phyloP scores from a whole-genome alignment of 257 asterid genomes.

The Rehmannia glutinosa region DNA sequence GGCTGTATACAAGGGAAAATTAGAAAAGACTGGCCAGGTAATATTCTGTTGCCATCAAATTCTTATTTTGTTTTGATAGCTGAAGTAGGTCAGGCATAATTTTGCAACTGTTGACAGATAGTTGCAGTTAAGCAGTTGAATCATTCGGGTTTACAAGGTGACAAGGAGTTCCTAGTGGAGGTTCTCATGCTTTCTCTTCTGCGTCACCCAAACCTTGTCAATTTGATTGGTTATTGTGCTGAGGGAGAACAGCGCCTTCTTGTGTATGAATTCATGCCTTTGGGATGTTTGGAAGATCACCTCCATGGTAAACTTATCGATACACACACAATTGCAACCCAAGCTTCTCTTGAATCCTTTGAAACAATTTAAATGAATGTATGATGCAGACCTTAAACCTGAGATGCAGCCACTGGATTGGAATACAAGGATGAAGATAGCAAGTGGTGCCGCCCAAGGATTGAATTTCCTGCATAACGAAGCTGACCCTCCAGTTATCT shows the following conservation, averaged over 20 bases:
- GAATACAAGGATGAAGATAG: conserved; percentile 44
- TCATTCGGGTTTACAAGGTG: conserved; percentile 49
- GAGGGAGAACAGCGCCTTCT: conserved; percentile 50
- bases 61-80: not conserved
- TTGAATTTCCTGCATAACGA: conserved; percentile 41
- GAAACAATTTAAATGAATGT: not conserved
- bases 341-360: not conserved
- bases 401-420: conserved; percentile 36
- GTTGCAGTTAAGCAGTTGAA: conserved; percentile 43
- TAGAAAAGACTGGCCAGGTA: conserved; percentile 35
- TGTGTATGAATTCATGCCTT: conserved; percentile 45
- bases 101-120: conserved; percentile 26
- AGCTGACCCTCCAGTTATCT: conserved; percentile 46
- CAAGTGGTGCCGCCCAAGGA: conserved; percentile 41
- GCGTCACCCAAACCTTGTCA: conserved; percentile 46
- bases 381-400: conserved; percentile 30
- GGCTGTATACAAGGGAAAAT: conserved; percentile 34
- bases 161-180: conserved; percentile 46
- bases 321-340: not conserved
- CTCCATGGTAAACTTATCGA: conserved; percentile 37
- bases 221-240: conserved; percentile 43
- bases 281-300: conserved; percentile 43
- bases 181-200: conserved; percentile 45
- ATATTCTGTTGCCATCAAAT: not conserved
- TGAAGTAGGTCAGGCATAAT: not conserved